Evolutionary conservation across 2,329 filamentous ascomycete genomes (phyloP).

Genomic region (Neonectria faginata): DNA sequence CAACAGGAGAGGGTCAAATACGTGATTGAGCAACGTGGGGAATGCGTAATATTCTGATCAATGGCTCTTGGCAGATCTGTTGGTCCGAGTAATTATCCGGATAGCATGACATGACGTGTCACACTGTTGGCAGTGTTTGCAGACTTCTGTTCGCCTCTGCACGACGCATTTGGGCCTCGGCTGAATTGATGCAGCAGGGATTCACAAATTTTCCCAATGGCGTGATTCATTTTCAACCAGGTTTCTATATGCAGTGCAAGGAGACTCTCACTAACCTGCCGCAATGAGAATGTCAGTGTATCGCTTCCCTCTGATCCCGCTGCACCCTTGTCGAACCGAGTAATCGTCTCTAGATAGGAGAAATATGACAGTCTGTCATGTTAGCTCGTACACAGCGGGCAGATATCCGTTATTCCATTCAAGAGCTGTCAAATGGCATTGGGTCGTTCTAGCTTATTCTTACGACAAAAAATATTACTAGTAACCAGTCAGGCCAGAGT

Average conservation of each 20-base stretch:
- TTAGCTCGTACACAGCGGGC: too few relatives aligned
- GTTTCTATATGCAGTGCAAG: not conserved
- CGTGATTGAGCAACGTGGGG: not conserved
- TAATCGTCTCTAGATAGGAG: too few relatives aligned
- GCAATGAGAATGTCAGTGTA: not conserved
- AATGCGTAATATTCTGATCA: not conserved
- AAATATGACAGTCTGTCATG: too few relatives aligned
- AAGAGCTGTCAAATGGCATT: too few relatives aligned
- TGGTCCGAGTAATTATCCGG: not conserved
- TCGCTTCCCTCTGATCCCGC: too few relatives aligned
- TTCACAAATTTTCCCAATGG: not conserved
- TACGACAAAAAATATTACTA: too few relatives aligned
- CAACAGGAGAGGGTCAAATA: not conserved
- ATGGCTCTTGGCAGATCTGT: not conserved
- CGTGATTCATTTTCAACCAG: not conserved
- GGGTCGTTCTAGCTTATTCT: too few relatives aligned
- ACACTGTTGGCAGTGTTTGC: not conserved
- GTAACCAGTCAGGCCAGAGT: too few relatives aligned
- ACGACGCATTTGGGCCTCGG: not conserved
- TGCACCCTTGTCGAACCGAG: too few relatives aligned
- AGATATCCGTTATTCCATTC: too few relatives aligned
- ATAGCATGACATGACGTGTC: conserved; percentile 2
- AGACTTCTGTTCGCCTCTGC: not conserved
- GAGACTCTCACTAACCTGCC: not conserved
- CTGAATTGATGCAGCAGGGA: not conserved